A percentile compares a stretch with the other conserved stretches of the same genome.
These are phyloP conservation scores for Escovopsis sp. DNA, from an alignment of 2,329 filamentous ascomycete genomes.

Conservation along the genomic window DNA sequence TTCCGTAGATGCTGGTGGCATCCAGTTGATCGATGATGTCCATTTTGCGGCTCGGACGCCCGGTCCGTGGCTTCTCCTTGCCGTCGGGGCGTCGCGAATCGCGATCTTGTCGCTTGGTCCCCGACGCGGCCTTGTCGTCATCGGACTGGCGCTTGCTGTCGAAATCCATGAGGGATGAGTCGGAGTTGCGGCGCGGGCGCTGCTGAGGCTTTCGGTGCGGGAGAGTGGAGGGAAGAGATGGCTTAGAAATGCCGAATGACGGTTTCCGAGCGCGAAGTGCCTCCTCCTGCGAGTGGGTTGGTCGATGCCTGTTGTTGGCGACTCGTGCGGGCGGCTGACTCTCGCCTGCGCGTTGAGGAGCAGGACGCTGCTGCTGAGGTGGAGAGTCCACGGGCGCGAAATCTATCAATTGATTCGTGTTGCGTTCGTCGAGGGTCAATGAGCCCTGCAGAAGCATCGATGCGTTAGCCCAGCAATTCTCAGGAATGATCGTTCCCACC, in stretches of 20 bases:
- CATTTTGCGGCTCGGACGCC: conserved; percentile 38
- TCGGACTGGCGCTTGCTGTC: conserved; percentile 44
- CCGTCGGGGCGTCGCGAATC: conserved; percentile 29
- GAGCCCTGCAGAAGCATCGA: conserved; percentile 38
- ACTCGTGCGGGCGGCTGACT: conserved; percentile 32
- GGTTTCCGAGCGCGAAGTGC: conserved; percentile 35
- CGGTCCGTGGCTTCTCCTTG: conserved; percentile 33
- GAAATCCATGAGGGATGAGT: conserved; percentile 54
- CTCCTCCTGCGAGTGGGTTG: conserved; percentile 52
- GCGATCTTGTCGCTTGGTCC: conserved; percentile 16
- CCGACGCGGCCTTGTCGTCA: conserved; percentile 29
- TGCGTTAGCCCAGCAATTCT: not conserved
- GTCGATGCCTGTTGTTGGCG: conserved; percentile 34
- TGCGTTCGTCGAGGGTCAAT: conserved; percentile 45
- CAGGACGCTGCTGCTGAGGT: conserved; percentile 21
- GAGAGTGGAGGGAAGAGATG: conserved; percentile 21
- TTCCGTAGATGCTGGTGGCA: conserved; percentile 89
- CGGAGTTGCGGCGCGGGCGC: conserved; percentile 60
- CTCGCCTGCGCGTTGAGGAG: conserved; percentile 20
- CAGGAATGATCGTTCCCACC: no score
- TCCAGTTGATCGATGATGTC: conserved; percentile 96
- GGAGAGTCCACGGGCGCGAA: conserved; percentile 11
- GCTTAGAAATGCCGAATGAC: conserved; percentile 18
- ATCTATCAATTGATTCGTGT: conserved; percentile 18
- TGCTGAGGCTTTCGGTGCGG: conserved; percentile 27